Conservation (phyloP, 768 basidiomycete species). For the Fistulinella prunicolor region DNA sequence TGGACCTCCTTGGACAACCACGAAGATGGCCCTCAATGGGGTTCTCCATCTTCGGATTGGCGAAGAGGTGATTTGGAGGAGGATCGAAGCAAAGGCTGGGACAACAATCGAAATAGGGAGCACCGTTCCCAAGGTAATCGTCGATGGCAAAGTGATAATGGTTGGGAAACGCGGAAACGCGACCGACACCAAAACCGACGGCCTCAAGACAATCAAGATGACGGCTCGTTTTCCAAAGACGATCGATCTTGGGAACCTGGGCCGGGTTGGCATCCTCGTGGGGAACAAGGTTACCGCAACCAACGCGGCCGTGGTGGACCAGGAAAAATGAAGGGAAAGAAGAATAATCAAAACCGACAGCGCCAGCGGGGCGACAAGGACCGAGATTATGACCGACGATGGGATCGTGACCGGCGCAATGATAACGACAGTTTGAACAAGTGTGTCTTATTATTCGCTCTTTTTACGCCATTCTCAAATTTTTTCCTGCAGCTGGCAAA, state of each 20-base stretch:
- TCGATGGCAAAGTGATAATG: slow-evolving; percentile 38
- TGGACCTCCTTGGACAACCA: slow-evolving; percentile 42
- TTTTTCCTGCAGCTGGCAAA: slow-evolving; percentile 55
- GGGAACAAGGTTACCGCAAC: slow-evolving; percentile 38
- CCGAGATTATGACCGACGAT: slow-evolving; percentile 24
- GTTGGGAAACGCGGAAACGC: slow-evolving; percentile 53
- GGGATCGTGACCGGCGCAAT: slow-evolving; percentile 42
- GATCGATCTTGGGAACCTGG: slow-evolving; percentile 75
- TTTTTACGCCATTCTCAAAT: slow-evolving; percentile 7
- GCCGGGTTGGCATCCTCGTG: slow-evolving; percentile 57
- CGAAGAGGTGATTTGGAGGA: slow-evolving; percentile 35
- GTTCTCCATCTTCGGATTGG: slow-evolving; percentile 48
- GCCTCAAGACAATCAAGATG: slow-evolving; percentile 30
- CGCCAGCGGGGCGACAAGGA: slow-evolving; percentile 31
- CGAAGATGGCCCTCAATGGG: slow-evolving; percentile 38
- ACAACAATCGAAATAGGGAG: slow-evolving; percentile 39
- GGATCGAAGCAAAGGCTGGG: slow-evolving; percentile 37
- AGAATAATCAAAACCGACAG: slow-evolving; percentile 34
- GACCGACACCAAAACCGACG: slow-evolving; percentile 41
- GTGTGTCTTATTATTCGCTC: slow-evolving; percentile 40
- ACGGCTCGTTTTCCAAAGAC: slow-evolving; percentile 29
- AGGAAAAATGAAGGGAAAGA: slow-evolving; percentile 37
- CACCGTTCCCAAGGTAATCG: slow-evolving; percentile 27
- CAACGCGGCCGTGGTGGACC: slow-evolving; percentile 37
- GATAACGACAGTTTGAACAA: slow-evolving; percentile 75